Evolutionary conservation across 1,284 basidiomycete species (phyloP).

Genomic region (Abortiporus biennis): DNA sequence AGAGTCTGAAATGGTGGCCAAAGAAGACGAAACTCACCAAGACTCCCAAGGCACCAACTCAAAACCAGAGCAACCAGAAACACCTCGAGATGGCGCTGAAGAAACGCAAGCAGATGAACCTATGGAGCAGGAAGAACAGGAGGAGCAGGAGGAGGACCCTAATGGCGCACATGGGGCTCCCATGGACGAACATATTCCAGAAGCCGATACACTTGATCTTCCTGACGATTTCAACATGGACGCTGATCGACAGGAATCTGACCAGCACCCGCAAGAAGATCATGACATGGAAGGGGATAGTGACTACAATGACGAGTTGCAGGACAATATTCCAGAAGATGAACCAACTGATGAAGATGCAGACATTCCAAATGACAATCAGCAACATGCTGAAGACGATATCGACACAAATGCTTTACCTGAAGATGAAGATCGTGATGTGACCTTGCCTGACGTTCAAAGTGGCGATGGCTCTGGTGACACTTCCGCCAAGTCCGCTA

Average conservation of each 20-base stretch:
- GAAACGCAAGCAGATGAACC: constrained; percentile 25
- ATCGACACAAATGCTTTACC: constrained; percentile 11
- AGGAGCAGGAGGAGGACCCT: no score
- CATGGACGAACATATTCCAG: constrained; percentile 67
- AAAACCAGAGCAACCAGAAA: constrained; percentile 22
- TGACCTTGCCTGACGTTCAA: constrained; percentile 36
- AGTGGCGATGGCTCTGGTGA: constrained; percentile 23
- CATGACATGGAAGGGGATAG: constrained; percentile 25
- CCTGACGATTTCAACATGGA: constrained; percentile 78
- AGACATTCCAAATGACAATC: constrained; percentile 16
- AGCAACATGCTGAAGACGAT: constrained; percentile 14
- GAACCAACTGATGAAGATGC: constrained; percentile 16
- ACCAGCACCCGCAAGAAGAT: constrained; percentile 23
- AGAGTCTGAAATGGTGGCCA: constrained; percentile 72
- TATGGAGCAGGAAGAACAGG: constrained; percentile 27
- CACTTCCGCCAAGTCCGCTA: constrained; percentile 2
- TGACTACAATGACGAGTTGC: constrained; percentile 5
- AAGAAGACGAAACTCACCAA: constrained; percentile 53
- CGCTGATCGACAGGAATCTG: constrained; percentile 29
- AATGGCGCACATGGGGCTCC: constrained; percentile 56
- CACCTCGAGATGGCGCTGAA: constrained; percentile 30
- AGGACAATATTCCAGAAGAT: constrained; percentile 17
- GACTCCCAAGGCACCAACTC: constrained; percentile 30
- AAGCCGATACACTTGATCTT: constrained; percentile 76
- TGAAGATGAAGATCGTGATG: constrained; percentile 19